Evolutionary conservation across 495 filamentous ascomycete genomes (phyloP), one percentile per base, ranked within the genome.

Genomic region (Tuber umbilicatum): DNA sequence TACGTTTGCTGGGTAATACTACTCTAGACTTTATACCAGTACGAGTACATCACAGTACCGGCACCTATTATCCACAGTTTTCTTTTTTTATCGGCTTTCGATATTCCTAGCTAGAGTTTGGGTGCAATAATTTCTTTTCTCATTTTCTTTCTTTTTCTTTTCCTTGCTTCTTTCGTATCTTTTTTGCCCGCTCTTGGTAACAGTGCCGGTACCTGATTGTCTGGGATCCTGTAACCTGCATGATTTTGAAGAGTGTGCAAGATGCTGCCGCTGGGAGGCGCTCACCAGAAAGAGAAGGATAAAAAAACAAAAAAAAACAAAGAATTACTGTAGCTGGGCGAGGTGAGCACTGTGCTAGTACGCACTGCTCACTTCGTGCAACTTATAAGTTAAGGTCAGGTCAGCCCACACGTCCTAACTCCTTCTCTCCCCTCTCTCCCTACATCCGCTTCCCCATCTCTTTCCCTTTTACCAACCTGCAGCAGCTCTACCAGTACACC

Each of bases 1-100:
- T 31, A 43, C 2, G 31, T 69, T 69, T 78, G 71, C 76, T 79
- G 67, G 74, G 77, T 72, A 73, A 78, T 78, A 45, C 23, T 35
- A 17, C n/a, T 60, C n/a, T 9, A 60, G 50, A 31, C 2, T 17
- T 27, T 6, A 31, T 60, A 35, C 14, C 55, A 35, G 14, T 5
- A 17, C 16, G 7, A 19, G 42, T 17, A 17, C 16, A n/a, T n/a
- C n/a, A n/a, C n/a, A n/a, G n/a, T n/a, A n/a, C n/a, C n/a, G n/a
- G n/a, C n/a, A n/a, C n/a, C n/a, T n/a, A n/a, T 4, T 31, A 35
- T 31, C 27, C 31, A 27, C 47, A 55, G 23, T 35, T 4, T 64
- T 31, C 12, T 64, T 27, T 31, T 60, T 60, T 1, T 10, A 27
- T 27, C 27, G 55, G 55, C 35, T 64, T 64, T 35, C 27, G 0